Evolutionary conservation across 2,329 filamentous ascomycete species (phyloP), one percentile per base, ranked within the genome.

Genomic region (Fusarium zealandicum): DNA sequence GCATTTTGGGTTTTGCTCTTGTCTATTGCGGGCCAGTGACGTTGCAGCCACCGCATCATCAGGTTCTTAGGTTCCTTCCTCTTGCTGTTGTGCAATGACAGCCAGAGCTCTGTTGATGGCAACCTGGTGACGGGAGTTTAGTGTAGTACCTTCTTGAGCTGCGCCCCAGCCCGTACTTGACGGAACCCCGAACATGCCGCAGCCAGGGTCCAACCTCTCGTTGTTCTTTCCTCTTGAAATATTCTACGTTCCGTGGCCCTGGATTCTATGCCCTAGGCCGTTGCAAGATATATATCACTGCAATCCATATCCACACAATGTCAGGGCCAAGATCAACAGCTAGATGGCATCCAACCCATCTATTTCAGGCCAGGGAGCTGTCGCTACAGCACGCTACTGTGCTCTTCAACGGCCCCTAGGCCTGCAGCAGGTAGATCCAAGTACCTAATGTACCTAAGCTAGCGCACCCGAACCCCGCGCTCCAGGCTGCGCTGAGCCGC

Each of bases 381-480:
- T 62, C 49, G 39, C 20, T 35, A 27, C 25, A 36, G 28, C 28
- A 33, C 51, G 40, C 51, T 63, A 63, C 51, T 57, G 55, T 60
- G 45, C 6, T 32, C 13, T 37, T 32, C 45, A 61, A 54, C 46
- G 36, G 57, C 27, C 31, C 22, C 57, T 61, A 58, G 43, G 22
- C 37, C 41, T 31, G 47, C 44, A 47, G 35, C 17, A 47, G 44
- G 37, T 54, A 32, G 40, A 33, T 46, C 4, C 16, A 31, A 33
- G 46, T 51, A 52, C 43, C 44, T 40, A 20, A 56, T 37, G 41
- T 51, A 52, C 51, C 51, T 37, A 50, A 33, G 22, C 46, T 30
- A 30, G 28, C 44, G 63, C 54, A 50, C 44, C 51, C 42, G 51
- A 60, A 68, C 63, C 65, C 65, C 65, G 65, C 65, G 65, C 51